Evolutionary conservation across 768 basidiomycete genomes (phyloP), one percentile per base, ranked within the genome.

Genomic region (Imleria badia): DNA sequence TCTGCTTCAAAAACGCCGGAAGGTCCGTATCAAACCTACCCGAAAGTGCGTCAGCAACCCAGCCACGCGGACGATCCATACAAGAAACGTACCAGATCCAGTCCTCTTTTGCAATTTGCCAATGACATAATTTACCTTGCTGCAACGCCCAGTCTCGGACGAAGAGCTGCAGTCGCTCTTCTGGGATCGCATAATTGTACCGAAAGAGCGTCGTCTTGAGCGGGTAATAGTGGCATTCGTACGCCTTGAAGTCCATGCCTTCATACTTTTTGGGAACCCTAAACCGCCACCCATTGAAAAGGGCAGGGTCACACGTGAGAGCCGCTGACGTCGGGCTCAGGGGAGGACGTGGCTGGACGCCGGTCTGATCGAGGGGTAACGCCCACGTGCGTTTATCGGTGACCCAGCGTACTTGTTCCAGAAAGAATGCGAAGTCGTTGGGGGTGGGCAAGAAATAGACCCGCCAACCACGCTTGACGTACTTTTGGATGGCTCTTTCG

Each of bases 401-500:
- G 3, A 77, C 63, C 65, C 64, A 71, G 8, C 77, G 68, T 0
- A 17, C 34, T 1, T 54, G 35, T 31, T 54, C 30, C 3, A 56
- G 42, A 34, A 73, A 59, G 1, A 67, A 64, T 10, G 42, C 38
- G 0, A 36, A 8, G n/a, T 64, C 55, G 17, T 20, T 1, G 0
- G 63, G 50, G 10, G 51, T 26, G 14, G 55, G 57, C 5, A 38
- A 0, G 31, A 45, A 60, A 13, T 60, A 57, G 39, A 45, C 6
- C 6, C 60, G 60, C 60, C 60, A 81, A 1, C 78, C 79, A 3
- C 78, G 71, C 2, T 41, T 17, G 12, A 48, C 26, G 56, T 78
- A 79, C 50, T 79, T 79, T 8, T 51, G 42, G 8, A 70, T 38
- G 5, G 62, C 64, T 3, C 13, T 12, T 15, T 33, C 47, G 31